Percentiles rank a stretch among this genome's conserved stretches.
Evolutionary conservation across 169 alveolate genomes (phyloP).

Genomic region (Cryptosporidium ubiquitum): DNA sequence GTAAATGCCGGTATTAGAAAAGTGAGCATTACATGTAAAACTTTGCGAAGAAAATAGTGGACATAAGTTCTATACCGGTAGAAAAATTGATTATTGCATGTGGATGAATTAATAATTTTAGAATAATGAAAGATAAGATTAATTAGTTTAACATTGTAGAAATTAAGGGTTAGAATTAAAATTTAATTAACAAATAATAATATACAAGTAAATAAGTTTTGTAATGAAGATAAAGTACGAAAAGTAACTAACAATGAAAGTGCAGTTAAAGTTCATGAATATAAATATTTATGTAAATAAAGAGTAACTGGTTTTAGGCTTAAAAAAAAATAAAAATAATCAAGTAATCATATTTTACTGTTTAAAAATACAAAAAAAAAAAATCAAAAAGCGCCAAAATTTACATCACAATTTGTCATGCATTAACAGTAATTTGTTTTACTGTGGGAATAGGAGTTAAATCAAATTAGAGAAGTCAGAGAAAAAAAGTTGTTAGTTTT

Average conservation of each 20-base stretch:
- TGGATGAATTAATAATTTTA: background rate
- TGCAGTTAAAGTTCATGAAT: too few relatives aligned
- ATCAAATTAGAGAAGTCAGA: background rate
- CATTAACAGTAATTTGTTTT: background rate
- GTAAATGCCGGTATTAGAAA: background rate
- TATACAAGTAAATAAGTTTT: background rate
- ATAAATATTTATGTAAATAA: too few relatives aligned
- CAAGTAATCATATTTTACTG: background rate
- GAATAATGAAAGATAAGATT: too few relatives aligned
- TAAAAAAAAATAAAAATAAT: too few relatives aligned
- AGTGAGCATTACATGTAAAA: background rate
- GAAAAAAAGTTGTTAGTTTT: background rate
- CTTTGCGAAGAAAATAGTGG: background rate
- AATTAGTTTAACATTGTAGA: too few relatives aligned
- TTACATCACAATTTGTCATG: conserved; percentile 23
- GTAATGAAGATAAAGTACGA: too few relatives aligned
- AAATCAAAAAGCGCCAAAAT: conserved; percentile 7
- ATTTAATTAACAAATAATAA: too few relatives aligned
- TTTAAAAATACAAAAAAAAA: background rate
- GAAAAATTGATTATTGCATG: background rate
- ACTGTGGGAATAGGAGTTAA: conserved; percentile 8
- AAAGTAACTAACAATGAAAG: too few relatives aligned
- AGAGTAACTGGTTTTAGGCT: background rate
- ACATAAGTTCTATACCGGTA: background rate
- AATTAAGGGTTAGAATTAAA: too few relatives aligned